Conservation (phyloP, 2,329 filamentous ascomycete species). For the Endoconidiophora polonica region DNA sequence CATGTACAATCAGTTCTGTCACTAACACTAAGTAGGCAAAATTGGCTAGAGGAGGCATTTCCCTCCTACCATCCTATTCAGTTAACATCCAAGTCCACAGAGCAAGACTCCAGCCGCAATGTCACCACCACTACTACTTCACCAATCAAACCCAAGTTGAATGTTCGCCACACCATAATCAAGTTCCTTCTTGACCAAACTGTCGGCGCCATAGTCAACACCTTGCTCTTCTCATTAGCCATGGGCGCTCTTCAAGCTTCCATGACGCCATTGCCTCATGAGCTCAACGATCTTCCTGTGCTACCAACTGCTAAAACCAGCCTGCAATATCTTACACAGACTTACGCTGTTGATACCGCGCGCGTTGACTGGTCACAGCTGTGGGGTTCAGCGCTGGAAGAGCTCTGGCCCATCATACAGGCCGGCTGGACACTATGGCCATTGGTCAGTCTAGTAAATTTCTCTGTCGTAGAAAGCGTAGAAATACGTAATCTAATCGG, state of each 20-base stretch:
- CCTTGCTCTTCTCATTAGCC: conserved; percentile 42
- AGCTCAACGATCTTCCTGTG: conserved; percentile 17
- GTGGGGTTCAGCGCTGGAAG: conserved; percentile 27
- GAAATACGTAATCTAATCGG: conserved; percentile 54
- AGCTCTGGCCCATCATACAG: conserved; percentile 46
- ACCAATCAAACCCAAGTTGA: conserved; percentile 18
- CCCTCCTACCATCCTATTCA: conserved; percentile 36
- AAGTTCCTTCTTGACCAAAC: conserved; percentile 58
- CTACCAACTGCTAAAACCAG: conserved; percentile 18
- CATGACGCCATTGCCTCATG: conserved; percentile 24
- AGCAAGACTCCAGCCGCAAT: conserved; percentile 26
- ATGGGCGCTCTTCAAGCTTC: conserved; percentile 39
- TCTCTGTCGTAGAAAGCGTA: conserved; percentile 50
- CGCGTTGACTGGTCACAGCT: conserved; percentile 30
- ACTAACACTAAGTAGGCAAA: conserved; percentile 40
- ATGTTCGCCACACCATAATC: conserved; percentile 43
- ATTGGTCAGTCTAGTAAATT: conserved; percentile 51
- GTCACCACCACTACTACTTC: conserved; percentile 22
- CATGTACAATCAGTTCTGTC: neutral
- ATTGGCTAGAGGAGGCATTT: conserved; percentile 56
- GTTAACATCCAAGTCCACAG: conserved; percentile 21
- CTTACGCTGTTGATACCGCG: conserved; percentile 27
- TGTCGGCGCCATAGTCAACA: conserved; percentile 48
- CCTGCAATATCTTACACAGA: conserved; percentile 22
- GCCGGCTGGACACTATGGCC: conserved; percentile 61